Base-by-base conservation (phyloP, 805 yeast species). In the Starmera dryadoides region DNA sequence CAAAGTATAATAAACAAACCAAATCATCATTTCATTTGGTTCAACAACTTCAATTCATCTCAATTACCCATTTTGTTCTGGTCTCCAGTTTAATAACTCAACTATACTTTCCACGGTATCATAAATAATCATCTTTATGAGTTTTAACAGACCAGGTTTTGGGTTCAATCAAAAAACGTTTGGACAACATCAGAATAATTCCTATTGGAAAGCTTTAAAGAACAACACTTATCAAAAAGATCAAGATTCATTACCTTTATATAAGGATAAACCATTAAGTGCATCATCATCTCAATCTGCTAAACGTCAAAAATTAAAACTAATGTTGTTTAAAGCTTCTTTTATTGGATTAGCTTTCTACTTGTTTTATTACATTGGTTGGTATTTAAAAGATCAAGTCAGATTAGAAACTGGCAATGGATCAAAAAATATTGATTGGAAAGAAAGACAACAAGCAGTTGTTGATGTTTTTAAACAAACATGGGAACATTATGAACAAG, bases 401-500 rank as follows among this genome's bases (percentile, higher is more conserved):
- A 40, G 34, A 36, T 39, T 30, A 20, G 31, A 36, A 25, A 22
- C 43, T 37, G 20, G 41, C 35, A 23, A 21, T 21, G 21, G 44
- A 36, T 39, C 30, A 39, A 42, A 38, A 38, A 25, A 32, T 14
- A 42, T 45, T 6, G 34, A 52, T 18, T 79, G 86, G 86, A 42
- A 51, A 2, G 47, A 47, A 4, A 71, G 77, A 40, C 79, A 77
- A 48, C 59, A 63, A 12, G 73, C 73, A 46, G 89, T 88, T 23
- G 78, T 70, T 49, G 55, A 65, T n/a, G 86, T 77, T 4, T 85
- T 89, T 52, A 64, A 77, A 40, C 80, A 79, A 32, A 74, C 89
- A 6, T 89, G 96, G 95, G 65, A 66, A 21, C 82, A 81, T 38
- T 89, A 89, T 54, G 77, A 75, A 37, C 61, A 67, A 21, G 68